Base-by-base conservation (phyloP, 352 stramenopile genomes). In the Phytophthora boehmeriae region DNA sequence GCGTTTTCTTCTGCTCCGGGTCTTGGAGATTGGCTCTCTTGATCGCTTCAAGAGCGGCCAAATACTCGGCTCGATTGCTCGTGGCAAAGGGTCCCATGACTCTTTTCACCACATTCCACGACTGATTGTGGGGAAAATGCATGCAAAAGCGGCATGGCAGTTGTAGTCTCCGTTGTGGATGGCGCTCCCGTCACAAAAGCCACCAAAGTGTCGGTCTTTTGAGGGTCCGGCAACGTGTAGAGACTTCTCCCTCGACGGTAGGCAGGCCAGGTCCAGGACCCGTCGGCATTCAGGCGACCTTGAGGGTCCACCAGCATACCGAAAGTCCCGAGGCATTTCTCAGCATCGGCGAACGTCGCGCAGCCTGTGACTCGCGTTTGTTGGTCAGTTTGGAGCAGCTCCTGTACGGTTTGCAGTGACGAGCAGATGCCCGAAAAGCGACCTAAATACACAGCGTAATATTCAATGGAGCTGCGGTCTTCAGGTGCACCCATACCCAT, bases 21-120 rank as follows among this genome's bases (percentile, higher is more conserved):
- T 70, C 62, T 17, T 66, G n/a, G 1, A 49, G 11, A 22, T 66
- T 65, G 2, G 62, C 55, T 45, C 36, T 25, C 35, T 57, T 49
- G 16, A 70, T 36, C 25, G 62, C 62, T 42, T 53, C 42, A 9
- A 70, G 17, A 1, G 43, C 62, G 0, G 62, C 49, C 41, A 42
- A 35, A 20, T 60, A 56, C 42, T 58, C 62, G 10, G 54, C 62
- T 3, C 62, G 62, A 19, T 66, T 66, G 36, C n/a, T 66, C 2
- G 42, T 58, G 0, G 42, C 45, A 4, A 10, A 36, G 8, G 42
- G 17, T 5, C 17, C 50, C 4, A 48, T 59, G 3, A 67, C 30
- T 20, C 23, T 11, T 22, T 9, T 5, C 5, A 61, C 44, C n/a
- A 53, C 44, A 19, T 61, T 30, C 50, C 51, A 61, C 2, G 19